Percentiles rank a stretch among this genome's conserved stretches.
These are phyloP conservation scores for Ceratocystis variospora DNA, from an alignment of 2,329 filamentous ascomycete species.

Conservation along the genomic window DNA sequence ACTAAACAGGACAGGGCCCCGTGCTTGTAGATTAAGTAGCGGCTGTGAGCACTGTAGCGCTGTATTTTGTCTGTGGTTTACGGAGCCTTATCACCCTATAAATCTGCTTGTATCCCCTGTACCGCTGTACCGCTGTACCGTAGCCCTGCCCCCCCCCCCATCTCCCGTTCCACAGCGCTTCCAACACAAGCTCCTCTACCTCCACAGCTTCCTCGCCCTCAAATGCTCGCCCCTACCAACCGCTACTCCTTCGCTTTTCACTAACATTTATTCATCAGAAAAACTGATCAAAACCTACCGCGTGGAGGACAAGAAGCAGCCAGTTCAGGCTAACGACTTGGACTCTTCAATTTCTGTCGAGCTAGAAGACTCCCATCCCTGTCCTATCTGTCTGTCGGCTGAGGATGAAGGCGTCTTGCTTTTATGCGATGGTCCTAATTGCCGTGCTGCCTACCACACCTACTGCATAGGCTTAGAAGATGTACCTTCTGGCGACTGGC, in stretches of 20 bases:
- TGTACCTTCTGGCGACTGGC: constrained; percentile 71
- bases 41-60: not conserved
- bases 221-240: not conserved
- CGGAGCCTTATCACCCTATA: not conserved
- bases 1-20: not conserved
- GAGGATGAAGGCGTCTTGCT: constrained; percentile 76
- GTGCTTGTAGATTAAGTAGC: not conserved
- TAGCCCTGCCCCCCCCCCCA: too few relatives aligned
- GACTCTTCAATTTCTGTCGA: constrained; percentile 78
- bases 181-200: not conserved
- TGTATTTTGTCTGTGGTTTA: not conserved
- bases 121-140: too few relatives aligned
- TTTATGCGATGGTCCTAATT: constrained; percentile 62
- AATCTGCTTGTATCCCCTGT: not conserved
- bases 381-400: constrained; percentile 67
- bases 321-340: constrained; percentile 19
- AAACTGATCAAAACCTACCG: constrained; percentile 43
- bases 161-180: not conserved
- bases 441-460: constrained; percentile 79
- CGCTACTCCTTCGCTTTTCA: not conserved
- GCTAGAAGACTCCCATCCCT: constrained; percentile 57
- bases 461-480: constrained; percentile 74
- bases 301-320: constrained; percentile 73
- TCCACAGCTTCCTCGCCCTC: not conserved
- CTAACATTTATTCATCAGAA: constrained; percentile 29